Evolutionary conservation across 306 rosid genomes (phyloP).

Genomic region (Astragalus membranaceus): DNA sequence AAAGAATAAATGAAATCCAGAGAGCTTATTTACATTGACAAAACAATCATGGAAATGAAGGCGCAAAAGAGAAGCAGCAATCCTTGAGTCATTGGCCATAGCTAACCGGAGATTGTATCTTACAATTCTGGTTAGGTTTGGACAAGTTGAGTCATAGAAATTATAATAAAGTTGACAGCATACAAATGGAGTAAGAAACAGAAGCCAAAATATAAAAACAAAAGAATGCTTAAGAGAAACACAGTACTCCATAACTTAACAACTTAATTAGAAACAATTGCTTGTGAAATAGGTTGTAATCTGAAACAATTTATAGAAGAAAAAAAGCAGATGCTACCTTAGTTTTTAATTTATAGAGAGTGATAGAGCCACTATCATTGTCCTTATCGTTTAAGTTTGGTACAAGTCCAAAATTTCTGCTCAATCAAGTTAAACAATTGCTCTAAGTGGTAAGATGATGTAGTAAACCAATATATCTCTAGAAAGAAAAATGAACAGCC

Average conservation of each 20-base stretch:
- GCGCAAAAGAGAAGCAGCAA: conserved; percentile 91
- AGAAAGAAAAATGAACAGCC: too few species aligned
- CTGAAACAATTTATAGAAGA: conserved; percentile 30
- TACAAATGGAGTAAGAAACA: conserved; percentile 41
- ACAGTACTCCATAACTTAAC: conserved; percentile 28
- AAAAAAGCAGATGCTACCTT: neutral
- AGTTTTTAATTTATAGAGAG: conserved; percentile 17
- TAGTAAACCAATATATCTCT: neutral
- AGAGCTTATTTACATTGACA: conserved; percentile 41
- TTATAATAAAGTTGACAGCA: conserved; percentile 62
- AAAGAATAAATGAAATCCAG: neutral
- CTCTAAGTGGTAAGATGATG: conserved; percentile 46
- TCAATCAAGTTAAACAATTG: conserved; percentile 16
- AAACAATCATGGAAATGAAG: conserved; percentile 96
- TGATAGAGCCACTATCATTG: conserved; percentile 51
- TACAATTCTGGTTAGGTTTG: conserved; percentile 49
- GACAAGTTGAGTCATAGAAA: conserved; percentile 61
- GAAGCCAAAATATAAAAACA: conserved; percentile 36
- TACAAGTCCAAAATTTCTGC: conserved; percentile 30
- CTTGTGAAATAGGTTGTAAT: conserved; percentile 12
- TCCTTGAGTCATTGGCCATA: conserved; percentile 65
- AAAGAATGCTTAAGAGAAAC: conserved; percentile 17
- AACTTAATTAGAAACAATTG: neutral
- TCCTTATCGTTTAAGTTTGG: conserved; percentile 39
- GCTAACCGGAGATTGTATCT: conserved; percentile 53